phyloP scores from a whole-genome alignment of 495 filamentous ascomycete genomes.

The Neurospora sp. region DNA sequence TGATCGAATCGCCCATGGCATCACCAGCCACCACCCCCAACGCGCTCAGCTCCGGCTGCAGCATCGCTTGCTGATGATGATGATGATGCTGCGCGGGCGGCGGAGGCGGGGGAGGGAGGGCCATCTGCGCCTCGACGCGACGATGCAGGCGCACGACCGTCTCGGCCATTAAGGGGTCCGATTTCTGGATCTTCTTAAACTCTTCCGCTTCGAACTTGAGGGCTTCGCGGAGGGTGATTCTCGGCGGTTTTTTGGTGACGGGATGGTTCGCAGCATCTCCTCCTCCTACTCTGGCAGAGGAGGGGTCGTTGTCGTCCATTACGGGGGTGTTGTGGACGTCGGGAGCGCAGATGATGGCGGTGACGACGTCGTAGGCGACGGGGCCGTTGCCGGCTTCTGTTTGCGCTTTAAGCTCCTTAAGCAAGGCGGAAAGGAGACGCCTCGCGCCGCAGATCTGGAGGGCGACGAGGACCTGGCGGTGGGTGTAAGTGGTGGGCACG shows the following conservation, averaged over 20 bases:
- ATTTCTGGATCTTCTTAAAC: slow-evolving; percentile 49
- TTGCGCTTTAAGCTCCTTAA: slow-evolving; percentile 57
- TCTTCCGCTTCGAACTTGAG: slow-evolving; percentile 53
- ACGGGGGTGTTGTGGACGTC: slow-evolving; percentile 29
- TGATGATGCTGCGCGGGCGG: neutral
- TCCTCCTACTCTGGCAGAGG: slow-evolving; percentile 17
- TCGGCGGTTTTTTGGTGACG: slow-evolving; percentile 14
- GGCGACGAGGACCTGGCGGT: slow-evolving; percentile 58
- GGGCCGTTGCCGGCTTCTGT: slow-evolving; percentile 42
- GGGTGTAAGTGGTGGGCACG: slow-evolving; percentile 66
- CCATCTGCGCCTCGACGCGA: slow-evolving; percentile 55
- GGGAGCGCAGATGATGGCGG: slow-evolving; percentile 63
- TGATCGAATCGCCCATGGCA: slow-evolving; percentile 12
- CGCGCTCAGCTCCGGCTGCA: slow-evolving; percentile 18
- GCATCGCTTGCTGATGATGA: slow-evolving; percentile 1
- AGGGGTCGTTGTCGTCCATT: slow-evolving; percentile 12
- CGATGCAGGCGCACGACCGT: slow-evolving; percentile 65
- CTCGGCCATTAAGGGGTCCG: slow-evolving; percentile 52
- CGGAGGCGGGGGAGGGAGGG: slow-evolving; percentile 21
- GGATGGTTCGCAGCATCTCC: slow-evolving; percentile 12
- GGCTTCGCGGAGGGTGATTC: slow-evolving; percentile 53
- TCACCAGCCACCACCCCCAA: slow-evolving; percentile 18
- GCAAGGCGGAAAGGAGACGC: slow-evolving; percentile 47
- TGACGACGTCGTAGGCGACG: slow-evolving; percentile 63
- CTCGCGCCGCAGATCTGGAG: slow-evolving; percentile 60